Base-by-base conservation (phyloP, 768 basidiomycete species). In the Phaeotremella fagi region DNA sequence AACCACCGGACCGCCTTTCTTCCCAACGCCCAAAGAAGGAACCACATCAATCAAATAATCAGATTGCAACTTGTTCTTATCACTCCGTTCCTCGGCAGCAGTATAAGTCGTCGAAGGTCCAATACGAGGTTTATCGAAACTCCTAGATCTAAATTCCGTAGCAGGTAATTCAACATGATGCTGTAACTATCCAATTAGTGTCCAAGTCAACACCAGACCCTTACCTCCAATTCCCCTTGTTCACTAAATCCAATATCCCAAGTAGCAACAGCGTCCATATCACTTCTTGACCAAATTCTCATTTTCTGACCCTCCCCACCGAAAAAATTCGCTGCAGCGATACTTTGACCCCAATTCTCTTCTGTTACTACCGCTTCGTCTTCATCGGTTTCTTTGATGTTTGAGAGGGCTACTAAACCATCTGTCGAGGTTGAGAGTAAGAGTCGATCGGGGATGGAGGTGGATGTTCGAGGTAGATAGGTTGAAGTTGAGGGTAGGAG, bases 181-280 rank as follows among this genome's bases (percentile, higher is more conserved):
- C 47, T 63, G 59, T 25, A 73, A 52, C 64, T 69, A 42, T 29
- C 27, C 20, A 18, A 23, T 22, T 25, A 11, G 18, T 9, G 49
- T 26, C 23, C 7, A 28, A 26, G 7, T 25, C 6, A 35, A 4
- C 12, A 18, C 25, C 26, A 4, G n/a, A 15, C 14, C 51, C 65
- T 45, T 23, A 68, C 64, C 54, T 73, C 67, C 3, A 70, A 11
- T 36, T 66, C 63, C n/a, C 55, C 68, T n/a, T 68, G 60, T 7
- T 54, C 61, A 3, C 61, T 63, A 22, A 46, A 35, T 0, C 62
- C 65, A 12, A 72, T 49, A 24, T 84, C 81, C 92, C 90, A 97
- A 14, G 82, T 79, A 51, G 86, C 86, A 60, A 92, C 86, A 0
- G 87, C 90, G 73, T 97, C 90, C 91, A 95, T 95, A 75, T 95